Base-by-base conservation (phyloP, 2,329 filamentous ascomycete species). In the Aspergillus vadensis region DNA sequence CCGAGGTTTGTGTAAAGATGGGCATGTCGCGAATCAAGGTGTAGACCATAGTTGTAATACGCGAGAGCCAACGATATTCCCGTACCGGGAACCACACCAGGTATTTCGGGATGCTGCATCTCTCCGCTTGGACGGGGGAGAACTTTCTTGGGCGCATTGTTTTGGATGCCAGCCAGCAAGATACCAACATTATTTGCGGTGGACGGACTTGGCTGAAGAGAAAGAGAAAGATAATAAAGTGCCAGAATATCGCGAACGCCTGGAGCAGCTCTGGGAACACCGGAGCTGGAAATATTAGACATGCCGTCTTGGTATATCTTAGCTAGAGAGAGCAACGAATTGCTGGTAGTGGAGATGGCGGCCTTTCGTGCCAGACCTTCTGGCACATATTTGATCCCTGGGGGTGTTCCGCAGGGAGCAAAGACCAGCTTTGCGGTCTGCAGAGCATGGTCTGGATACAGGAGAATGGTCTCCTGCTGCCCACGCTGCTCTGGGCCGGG, bases 181-280 rank as follows among this genome's bases (percentile, higher is more conserved):
- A 99, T 99, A 3, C 95, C 95, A 12, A 99, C 93, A 73, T 99
- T 99, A 74, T 99, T 99, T 0, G 95, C 95, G 0, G 95, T 99
- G 0, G 95, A 99, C 2, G 95, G 95, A 69, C 95, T 98, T 51
- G 95, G 93, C 65, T 97, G 95, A 2, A 99, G 83, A 0, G 95
- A 96, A 3, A 99, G 80, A 0, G 95, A 99, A 2, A 99, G 82
- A 71, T 99, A 99, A 75, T 99, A 99, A 12, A 99, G 84, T 1
- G 93, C 91, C 38, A 99, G 79, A 39, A 99, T 98, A 70, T 99
- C 95, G 44, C 92, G 88, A 23, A 98, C 92, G 1, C 92, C 90
- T 48, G 89, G 88, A 2, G 88, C 85, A 58, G 87, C 86, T 60
- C 85, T 85, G 21, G 86, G 79, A 41, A 79, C 79, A 10, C 84